phyloP scores from a whole-genome alignment of 2,329 filamentous ascomycete species.

The Sarocladium kiliense region DNA sequence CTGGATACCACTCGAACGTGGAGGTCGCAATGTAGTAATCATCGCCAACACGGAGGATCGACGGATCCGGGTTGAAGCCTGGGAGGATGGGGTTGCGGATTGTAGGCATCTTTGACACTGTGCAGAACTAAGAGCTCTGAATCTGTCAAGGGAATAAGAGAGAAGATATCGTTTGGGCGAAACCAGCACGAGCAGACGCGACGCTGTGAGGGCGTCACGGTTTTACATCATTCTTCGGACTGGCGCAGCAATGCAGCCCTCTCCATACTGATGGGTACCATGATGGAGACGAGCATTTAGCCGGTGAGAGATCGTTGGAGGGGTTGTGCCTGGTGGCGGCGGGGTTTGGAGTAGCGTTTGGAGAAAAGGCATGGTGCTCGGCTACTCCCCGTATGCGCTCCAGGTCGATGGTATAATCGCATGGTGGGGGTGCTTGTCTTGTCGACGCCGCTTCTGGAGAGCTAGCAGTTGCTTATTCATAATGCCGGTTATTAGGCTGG shows the following conservation, averaged over 20 bases:
- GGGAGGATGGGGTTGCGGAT: slow-evolving; percentile 51
- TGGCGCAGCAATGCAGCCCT: background rate
- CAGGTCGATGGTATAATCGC: too few species aligned
- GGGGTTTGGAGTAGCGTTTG: background rate
- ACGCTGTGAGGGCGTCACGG: background rate
- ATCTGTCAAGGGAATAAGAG: background rate
- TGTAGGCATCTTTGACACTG: slow-evolving; percentile 34
- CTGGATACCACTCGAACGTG: slow-evolving; percentile 51
- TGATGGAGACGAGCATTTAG: slow-evolving; percentile 4
- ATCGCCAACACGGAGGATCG: slow-evolving; percentile 43
- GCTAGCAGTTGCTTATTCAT: too few species aligned
- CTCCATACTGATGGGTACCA: background rate
- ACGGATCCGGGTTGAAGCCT: slow-evolving; percentile 52
- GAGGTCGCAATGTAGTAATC: slow-evolving; percentile 53
- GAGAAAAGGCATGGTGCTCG: slow-evolving; percentile 2
- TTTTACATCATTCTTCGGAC: slow-evolving; percentile 1
- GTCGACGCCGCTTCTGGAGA: too few species aligned
- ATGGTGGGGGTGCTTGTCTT: too few species aligned
- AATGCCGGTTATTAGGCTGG: too few species aligned
- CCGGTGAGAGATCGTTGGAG: slow-evolving; percentile 1
- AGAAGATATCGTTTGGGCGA: background rate
- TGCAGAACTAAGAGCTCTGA: background rate
- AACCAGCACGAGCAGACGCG: too few species aligned
- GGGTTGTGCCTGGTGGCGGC: background rate
- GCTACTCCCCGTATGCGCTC: background rate